phyloP scores from a whole-genome alignment of 176 grass and related monocot genomes.

The Aegilops sharonensis region DNA sequence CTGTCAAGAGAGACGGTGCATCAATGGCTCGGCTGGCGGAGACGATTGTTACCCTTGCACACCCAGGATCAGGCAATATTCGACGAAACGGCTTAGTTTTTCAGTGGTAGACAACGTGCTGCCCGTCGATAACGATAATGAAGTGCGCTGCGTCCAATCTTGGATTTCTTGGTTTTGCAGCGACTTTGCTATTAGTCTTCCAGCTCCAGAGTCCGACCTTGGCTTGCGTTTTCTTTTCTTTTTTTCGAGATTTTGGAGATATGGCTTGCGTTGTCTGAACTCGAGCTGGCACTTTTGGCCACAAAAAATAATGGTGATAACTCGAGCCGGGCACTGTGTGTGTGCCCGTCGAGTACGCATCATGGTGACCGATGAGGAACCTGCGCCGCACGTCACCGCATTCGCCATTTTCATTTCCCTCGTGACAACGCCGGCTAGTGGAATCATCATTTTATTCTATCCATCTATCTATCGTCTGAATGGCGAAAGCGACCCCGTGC shows the following conservation, averaged over 20 bases:
- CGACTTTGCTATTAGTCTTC: too few relatives aligned
- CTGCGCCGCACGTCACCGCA: conserved; percentile 12
- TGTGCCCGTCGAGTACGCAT: neutral
- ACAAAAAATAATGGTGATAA: too few relatives aligned
- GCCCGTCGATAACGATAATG: too few relatives aligned
- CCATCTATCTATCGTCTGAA: neutral
- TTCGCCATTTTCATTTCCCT: conserved; percentile 4
- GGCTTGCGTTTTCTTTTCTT: neutral
- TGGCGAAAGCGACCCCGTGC: conserved; percentile 18
- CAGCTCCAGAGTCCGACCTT: too few relatives aligned
- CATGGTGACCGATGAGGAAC: neutral
- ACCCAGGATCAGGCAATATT: neutral
- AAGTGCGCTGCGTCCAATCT: too few relatives aligned
- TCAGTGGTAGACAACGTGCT: neutral
- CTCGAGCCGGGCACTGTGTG: too few relatives aligned
- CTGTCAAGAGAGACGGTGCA: too few relatives aligned
- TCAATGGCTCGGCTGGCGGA: too few relatives aligned
- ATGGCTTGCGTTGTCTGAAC: neutral
- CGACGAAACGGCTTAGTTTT: neutral
- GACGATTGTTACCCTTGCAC: too few relatives aligned
- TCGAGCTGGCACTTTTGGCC: too few relatives aligned
- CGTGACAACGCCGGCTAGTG: neutral
- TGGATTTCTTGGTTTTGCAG: too few relatives aligned
- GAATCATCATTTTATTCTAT: neutral
- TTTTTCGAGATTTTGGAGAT: too few relatives aligned